Evolutionary conservation across 2,329 filamentous ascomycete species (phyloP), one percentile per base, ranked within the genome.

Genomic region (Pseudogymnoascus sp.): DNA sequence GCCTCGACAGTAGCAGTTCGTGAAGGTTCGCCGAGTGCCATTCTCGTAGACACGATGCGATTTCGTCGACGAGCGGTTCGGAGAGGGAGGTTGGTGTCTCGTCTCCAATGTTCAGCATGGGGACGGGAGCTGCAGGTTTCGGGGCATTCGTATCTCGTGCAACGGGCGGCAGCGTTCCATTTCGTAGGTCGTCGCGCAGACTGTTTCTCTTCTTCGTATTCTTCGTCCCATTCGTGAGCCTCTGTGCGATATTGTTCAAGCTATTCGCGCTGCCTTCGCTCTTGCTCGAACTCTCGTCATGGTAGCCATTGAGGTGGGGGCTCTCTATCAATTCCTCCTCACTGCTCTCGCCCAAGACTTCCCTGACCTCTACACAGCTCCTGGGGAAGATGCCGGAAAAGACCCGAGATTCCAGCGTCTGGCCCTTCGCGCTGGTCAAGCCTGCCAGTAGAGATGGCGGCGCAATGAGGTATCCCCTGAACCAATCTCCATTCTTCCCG

Each of bases 1-100:
- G 86, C 64, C 91, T 84, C 19, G 86, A 86, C 7, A 99, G 83
- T 1, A 99, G 82, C 23, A 97, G 81, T 72, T 96, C 91, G 76
- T 99, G 95, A 14, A 99, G 82, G 72, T 97, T 95, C 16, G 92
- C 96, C 19, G 94, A 96, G 77, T 99, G 93, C 95, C 94, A 99
- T 81, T 99, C 94, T 69, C 94, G 86, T 66, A 99, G 78, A 73
- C 94, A 99, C 3, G 92, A 97, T 12, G 94, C 92, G 69, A 99
- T 97, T 75, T 99, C 94, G 75, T 99, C 94, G 23, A 99, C 92
- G 65, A 99, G 77, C 2, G 94, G 94, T 73, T 99, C 95, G 7
- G 90, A 87, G 14, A 84, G 81, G 5, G 92, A 97, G 0, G 91
- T 96, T 1, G 92, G 91, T 1, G 92, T 96, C 78, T 99, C 94